Evolutionary conservation across 169 alveolate species (phyloP), one percentile per base, ranked within the genome.

Genomic region (Plasmodium chabaudi): DNA sequence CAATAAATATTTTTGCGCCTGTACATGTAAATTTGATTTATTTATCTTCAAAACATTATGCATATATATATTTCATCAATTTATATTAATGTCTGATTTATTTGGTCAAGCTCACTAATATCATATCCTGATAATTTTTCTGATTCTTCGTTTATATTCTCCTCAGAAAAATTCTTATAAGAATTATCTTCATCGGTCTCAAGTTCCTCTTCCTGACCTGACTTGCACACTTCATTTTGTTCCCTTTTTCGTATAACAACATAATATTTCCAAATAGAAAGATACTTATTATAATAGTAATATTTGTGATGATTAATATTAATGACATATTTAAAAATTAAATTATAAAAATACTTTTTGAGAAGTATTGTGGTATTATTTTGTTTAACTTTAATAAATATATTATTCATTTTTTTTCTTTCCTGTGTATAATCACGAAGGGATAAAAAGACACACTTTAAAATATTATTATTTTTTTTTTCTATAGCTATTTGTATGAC

Each of bases 241-340:
- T n/a, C 19, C 25, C 46, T 34, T 21, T 42, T 42, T 23, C 53
- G 42, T 55, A 75, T 75, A 7, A 75, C 75, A 42, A 75, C 70
- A 44, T 63, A 75, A 42, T 75, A 75, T 53, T 63, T 75, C 88
- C 88, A 75, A 0, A 75, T 25, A 23, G 88, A 75, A 42, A 75
- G 25, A 21, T 61, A 75, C 67, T 75, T 75, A 34, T 75, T 75
- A 27, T 75, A 75, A 44, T 75, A 75, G 70, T 75, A 75, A 55
- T 75, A 75, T 23, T 75, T 75, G 34, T 75, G 46, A 23, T 75
- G 88, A 17, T 63, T 63, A 10, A 63, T 68, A 42, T 63, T 75
- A 9, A 51, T 61, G 9, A 75, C 88, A 67, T 75, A 75, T 21
- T 75, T 75, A 51, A 47, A 75, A 34, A 75, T 75, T 53, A 61